Evolutionary conservation across 2,329 filamentous ascomycete genomes (phyloP).

Genomic region (Hypoxylon sp.): DNA sequence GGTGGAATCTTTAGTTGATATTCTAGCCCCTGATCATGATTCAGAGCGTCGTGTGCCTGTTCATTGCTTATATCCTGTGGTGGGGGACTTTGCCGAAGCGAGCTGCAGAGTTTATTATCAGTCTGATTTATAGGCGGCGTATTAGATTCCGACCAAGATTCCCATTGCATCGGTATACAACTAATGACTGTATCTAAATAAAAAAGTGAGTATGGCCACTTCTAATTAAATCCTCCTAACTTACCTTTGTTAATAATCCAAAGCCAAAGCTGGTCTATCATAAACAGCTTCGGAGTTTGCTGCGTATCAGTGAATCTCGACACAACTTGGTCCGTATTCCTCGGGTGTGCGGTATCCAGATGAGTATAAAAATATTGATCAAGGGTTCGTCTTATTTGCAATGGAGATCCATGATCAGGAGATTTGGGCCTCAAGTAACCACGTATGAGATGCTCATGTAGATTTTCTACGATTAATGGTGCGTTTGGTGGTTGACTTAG

Average conservation of each 20-base stretch:
- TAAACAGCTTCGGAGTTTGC: not conserved
- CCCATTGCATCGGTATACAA: constrained; percentile 7
- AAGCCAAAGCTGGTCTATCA: constrained; percentile 15
- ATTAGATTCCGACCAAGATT: not conserved
- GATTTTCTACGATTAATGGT: not conserved
- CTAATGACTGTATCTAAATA: constrained; percentile 1
- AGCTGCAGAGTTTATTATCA: no score
- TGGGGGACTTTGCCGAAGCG: not conserved
- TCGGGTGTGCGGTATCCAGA: not conserved
- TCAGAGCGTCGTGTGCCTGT: not conserved
- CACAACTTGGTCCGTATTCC: constrained; percentile 9
- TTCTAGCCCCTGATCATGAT: not conserved
- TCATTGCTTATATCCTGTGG: not conserved
- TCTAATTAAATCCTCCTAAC: not conserved
- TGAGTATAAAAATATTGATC: constrained; percentile 17
- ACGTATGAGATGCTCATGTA: constrained; percentile 6
- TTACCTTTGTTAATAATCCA: constrained; percentile 10
- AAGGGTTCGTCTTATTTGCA: constrained; percentile 9
- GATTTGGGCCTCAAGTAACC: constrained; percentile 2
- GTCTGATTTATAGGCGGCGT: not conserved
- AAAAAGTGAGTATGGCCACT: not conserved
- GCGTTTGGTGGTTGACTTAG: not conserved
- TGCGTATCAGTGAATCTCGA: not conserved
- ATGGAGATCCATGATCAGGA: not conserved
- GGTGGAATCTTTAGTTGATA: not conserved